phyloP scores from a whole-genome alignment of 495 filamentous ascomycete genomes.

The Cairneyella variabilis region DNA sequence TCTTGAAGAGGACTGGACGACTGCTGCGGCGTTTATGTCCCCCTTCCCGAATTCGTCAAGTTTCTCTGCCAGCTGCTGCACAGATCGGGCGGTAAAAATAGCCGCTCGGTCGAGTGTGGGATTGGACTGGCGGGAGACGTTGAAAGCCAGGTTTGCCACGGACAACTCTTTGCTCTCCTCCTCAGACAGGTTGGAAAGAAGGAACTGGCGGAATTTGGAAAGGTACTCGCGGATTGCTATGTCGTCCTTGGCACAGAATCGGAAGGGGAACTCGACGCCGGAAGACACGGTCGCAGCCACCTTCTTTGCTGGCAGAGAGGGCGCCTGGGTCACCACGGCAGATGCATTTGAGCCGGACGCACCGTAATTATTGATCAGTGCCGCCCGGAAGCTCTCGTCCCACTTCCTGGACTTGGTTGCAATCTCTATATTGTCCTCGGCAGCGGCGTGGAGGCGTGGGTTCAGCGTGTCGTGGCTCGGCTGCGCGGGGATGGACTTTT shows the following conservation, averaged over 20 bases:
- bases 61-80: slow-evolving; percentile 32
- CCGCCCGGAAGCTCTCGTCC: slow-evolving; percentile 31
- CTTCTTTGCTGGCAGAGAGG: slow-evolving; percentile 27
- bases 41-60: slow-evolving; percentile 15
- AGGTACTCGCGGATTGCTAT: slow-evolving; percentile 20
- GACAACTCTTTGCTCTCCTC: background rate
- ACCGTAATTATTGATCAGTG: slow-evolving; percentile 51
- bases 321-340: slow-evolving; percentile 33
- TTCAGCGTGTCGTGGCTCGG: slow-evolving; percentile 70
- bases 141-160: slow-evolving; percentile 37
- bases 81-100: slow-evolving; percentile 29
- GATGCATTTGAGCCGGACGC: slow-evolving; percentile 46
- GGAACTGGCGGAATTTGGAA: slow-evolving; percentile 15
- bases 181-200: no score
- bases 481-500: slow-evolving; percentile 77
- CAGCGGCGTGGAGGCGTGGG: slow-evolving; percentile 30
- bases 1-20: slow-evolving; percentile 18
- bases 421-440: slow-evolving; percentile 39
- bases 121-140: slow-evolving; percentile 34
- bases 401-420: slow-evolving; percentile 29
- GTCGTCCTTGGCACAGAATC: slow-evolving; percentile 32
- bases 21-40: background rate
- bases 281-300: slow-evolving; percentile 19
- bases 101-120: slow-evolving; percentile 29
- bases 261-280: slow-evolving; percentile 33